These are phyloP conservation scores for Chlamydomonas schloesseri DNA, from an alignment of 139 green algal genomes.

Conservation along the genomic window DNA sequence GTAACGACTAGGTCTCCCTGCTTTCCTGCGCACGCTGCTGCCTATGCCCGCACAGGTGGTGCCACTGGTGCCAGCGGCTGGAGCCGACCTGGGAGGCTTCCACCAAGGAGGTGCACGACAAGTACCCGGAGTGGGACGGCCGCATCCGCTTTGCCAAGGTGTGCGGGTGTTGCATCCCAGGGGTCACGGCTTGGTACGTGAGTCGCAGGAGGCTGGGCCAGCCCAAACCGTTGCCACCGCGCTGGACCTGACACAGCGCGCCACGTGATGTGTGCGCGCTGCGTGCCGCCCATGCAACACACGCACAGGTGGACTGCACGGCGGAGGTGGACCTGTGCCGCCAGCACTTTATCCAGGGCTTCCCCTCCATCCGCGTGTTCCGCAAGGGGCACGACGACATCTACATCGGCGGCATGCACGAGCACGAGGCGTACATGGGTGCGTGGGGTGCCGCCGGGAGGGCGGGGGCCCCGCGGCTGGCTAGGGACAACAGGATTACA, in stretches of 20 bases:
- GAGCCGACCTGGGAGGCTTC: slow-evolving; percentile 95
- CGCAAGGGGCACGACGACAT: slow-evolving; percentile 89
- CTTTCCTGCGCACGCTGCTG: no score
- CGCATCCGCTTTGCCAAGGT: slow-evolving; percentile 95
- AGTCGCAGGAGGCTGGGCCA: no score
- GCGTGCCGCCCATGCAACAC: no score
- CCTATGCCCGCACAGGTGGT: slow-evolving; percentile 83
- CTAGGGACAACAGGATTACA: no score
- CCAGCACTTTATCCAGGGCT: slow-evolving; percentile 92
- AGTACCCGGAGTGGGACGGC: slow-evolving; percentile 90
- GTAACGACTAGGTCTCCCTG: no score
- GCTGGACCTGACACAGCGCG: no score
- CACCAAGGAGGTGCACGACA: slow-evolving; percentile 86
- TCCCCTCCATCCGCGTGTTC: slow-evolving; percentile 96
- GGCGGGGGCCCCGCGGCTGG: no score
- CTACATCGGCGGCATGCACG: slow-evolving; percentile 56
- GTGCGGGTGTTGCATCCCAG: no score
- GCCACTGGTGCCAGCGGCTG: slow-evolving; percentile 96
- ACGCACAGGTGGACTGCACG: slow-evolving; percentile 91
- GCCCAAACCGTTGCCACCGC: no score
- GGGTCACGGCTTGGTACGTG: no score
- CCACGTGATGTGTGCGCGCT: no score
- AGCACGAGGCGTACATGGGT: slow-evolving; percentile 61
- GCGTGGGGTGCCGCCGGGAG: background rate
- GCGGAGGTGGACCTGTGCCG: slow-evolving; percentile 87